Conservation (phyloP, 768 basidiomycete genomes). For the Phanerochaete carnosa region DNA sequence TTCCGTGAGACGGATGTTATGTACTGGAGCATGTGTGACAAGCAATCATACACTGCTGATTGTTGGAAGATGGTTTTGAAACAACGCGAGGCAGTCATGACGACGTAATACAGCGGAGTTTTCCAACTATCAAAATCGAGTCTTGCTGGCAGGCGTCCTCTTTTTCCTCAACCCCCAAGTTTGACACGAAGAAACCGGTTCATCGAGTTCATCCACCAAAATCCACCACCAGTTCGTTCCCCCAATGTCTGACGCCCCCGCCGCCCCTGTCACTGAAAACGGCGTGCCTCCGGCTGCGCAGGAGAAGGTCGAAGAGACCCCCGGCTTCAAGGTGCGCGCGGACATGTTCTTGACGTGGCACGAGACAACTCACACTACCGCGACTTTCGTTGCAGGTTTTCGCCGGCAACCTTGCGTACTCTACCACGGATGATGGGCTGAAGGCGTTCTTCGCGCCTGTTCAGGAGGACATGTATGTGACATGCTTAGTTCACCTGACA, state of each 20-base stretch:
- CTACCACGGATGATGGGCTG: constrained; percentile 92
- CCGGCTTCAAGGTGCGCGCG: constrained; percentile 70
- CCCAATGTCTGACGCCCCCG: constrained; percentile 89
- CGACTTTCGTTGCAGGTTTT: constrained; percentile 61
- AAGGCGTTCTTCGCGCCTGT: constrained; percentile 91
- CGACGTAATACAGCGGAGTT: constrained; percentile 37
- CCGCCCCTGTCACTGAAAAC: constrained; percentile 78
- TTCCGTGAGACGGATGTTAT: neutral
- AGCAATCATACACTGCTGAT: neutral
- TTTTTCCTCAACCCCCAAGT: constrained; percentile 78
- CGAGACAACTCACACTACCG: constrained; percentile 14
- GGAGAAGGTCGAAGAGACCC: constrained; percentile 66
- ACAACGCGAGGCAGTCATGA: constrained; percentile 33
- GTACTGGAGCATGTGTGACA: constrained; percentile 2
- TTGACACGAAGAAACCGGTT: constrained; percentile 83
- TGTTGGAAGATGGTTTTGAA: constrained; percentile 7
- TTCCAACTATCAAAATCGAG: constrained; percentile 26
- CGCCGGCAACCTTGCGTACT: constrained; percentile 93
- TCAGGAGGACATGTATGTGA: constrained; percentile 80
- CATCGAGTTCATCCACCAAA: constrained; percentile 63
- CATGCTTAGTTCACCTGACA: constrained; percentile 20
- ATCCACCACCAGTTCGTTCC: constrained; percentile 49
- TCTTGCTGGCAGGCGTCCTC: constrained; percentile 28
- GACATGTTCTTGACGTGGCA: constrained; percentile 22
- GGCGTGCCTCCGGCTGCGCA: constrained; percentile 81